Evolutionary conservation across 1,284 basidiomycete species (phyloP).

Genomic region (Ganoderma leucocontextum): DNA sequence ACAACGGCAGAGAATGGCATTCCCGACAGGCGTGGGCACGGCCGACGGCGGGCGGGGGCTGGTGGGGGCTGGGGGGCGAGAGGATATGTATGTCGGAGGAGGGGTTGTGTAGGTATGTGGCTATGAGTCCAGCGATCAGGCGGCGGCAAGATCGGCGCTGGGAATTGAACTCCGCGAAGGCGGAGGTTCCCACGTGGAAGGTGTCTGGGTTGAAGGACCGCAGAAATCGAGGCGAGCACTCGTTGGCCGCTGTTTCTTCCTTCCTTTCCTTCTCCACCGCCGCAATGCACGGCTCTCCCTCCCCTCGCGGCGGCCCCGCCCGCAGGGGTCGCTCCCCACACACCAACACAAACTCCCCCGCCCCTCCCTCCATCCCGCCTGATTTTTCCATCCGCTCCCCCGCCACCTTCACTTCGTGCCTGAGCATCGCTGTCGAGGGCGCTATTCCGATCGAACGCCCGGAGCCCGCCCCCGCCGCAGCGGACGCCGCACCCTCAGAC

Average conservation of each 20-base stretch:
- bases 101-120: slow-evolving; percentile 29
- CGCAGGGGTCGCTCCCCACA: slow-evolving; percentile 65
- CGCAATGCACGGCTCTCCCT: slow-evolving; percentile 39
- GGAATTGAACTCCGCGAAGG: slow-evolving; percentile 36
- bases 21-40: neutral
- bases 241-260: slow-evolving; percentile 27
- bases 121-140: slow-evolving; percentile 35
- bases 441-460: slow-evolving; percentile 57
- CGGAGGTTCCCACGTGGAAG: slow-evolving; percentile 37
- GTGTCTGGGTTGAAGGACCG: slow-evolving; percentile 34
- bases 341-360: slow-evolving; percentile 48
- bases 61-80: neutral
- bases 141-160: slow-evolving; percentile 38
- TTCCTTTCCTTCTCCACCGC: slow-evolving; percentile 38
- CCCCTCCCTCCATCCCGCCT: slow-evolving; percentile 40
- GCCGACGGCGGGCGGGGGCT: neutral
- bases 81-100: neutral
- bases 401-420: slow-evolving; percentile 67
- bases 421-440: slow-evolving; percentile 74
- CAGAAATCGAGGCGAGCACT: slow-evolving; percentile 22
- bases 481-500: slow-evolving; percentile 40
- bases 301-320: slow-evolving; percentile 61
- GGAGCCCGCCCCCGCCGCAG: slow-evolving; percentile 32
- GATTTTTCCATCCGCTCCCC: slow-evolving; percentile 53
- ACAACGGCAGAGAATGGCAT: neutral